phyloP scores from a whole-genome alignment of 345 rosid genomes.

The Gossypium mustelinum region DNA sequence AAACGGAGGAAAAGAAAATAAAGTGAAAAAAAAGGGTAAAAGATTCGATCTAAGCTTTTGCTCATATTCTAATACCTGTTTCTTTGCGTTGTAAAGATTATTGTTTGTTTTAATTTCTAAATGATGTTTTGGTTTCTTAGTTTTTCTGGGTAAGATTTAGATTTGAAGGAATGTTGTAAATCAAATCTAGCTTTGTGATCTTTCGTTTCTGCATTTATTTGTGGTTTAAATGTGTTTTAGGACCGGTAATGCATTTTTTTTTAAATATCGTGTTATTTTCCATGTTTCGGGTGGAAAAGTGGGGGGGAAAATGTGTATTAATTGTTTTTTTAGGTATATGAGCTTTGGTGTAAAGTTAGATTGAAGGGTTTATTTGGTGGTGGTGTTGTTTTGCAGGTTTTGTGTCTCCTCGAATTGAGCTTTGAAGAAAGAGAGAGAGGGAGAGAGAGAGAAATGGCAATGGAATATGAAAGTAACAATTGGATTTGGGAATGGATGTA shows the following conservation, averaged over 20 bases:
- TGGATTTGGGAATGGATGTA: constrained; percentile 64
- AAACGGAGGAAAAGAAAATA: background rate
- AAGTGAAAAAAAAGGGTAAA: background rate
- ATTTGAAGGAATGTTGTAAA: background rate
- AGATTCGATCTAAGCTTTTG: background rate
- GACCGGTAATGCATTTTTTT: too few species aligned
- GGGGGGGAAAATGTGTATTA: background rate
- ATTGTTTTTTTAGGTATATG: background rate
- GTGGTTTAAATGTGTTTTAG: background rate
- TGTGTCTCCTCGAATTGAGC: constrained; percentile 30
- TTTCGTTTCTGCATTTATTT: background rate
- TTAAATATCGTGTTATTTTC: background rate
- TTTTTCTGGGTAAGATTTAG: background rate
- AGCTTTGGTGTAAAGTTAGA: too few species aligned
- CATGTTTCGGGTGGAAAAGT: background rate
- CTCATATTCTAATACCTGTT: background rate
- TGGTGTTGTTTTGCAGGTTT: constrained; percentile 21
- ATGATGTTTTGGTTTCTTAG: background rate
- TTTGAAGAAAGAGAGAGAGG: too few species aligned
- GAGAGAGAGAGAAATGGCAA: constrained; percentile 12
- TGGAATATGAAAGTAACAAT: constrained; percentile 48
- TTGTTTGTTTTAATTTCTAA: too few species aligned
- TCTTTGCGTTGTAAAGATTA: background rate
- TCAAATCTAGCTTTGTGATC: background rate
- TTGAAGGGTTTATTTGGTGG: background rate